Evolutionary conservation across 2,329 filamentous ascomycete genomes (phyloP).

Genomic region (Paraphaeosphaeria minitans): DNA sequence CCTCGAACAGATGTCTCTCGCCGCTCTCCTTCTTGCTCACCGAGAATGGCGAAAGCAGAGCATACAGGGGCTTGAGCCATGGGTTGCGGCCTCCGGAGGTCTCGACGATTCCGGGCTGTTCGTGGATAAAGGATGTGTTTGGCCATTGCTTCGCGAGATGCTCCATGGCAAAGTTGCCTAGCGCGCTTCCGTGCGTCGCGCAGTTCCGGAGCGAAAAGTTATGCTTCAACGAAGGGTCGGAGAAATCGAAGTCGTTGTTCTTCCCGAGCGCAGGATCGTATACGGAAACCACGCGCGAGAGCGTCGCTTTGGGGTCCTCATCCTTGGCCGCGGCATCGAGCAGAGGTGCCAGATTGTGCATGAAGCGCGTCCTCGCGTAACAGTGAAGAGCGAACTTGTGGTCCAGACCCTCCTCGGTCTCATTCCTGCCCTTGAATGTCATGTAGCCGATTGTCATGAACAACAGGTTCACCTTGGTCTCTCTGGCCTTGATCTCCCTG

Average conservation of each 20-base stretch:
- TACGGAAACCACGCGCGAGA: conserved; percentile 41
- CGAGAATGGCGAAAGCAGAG: conserved; percentile 23
- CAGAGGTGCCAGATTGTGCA: conserved; percentile 44
- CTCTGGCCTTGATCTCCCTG: conserved; percentile 56
- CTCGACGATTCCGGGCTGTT: conserved; percentile 32
- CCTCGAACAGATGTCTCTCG: conserved; percentile 40
- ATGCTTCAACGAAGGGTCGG: conserved; percentile 34
- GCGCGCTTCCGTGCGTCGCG: conserved; percentile 28
- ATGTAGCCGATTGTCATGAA: conserved; percentile 60
- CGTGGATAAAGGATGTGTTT: conserved; percentile 34
- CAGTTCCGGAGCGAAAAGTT: conserved; percentile 32
- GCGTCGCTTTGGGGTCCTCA: conserved; percentile 14
- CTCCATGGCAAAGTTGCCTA: conserved; percentile 37
- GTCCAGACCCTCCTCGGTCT: conserved; percentile 46
- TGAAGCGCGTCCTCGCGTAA: conserved; percentile 49
- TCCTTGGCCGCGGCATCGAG: conserved; percentile 29
- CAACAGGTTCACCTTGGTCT: conserved; percentile 60
- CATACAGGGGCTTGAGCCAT: conserved; percentile 12
- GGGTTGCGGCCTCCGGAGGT: conserved; percentile 21
- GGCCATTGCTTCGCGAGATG: conserved; percentile 28
- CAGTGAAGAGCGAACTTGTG: conserved; percentile 39
- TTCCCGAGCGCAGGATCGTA: conserved; percentile 31
- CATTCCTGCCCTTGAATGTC: conserved; percentile 46
- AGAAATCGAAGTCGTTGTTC: conserved; percentile 20
- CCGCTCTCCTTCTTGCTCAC: conserved; percentile 37